Conservation (phyloP, 2,329 filamentous ascomycete species). For the Ophiocordyceps camponoti-floridani region DNA sequence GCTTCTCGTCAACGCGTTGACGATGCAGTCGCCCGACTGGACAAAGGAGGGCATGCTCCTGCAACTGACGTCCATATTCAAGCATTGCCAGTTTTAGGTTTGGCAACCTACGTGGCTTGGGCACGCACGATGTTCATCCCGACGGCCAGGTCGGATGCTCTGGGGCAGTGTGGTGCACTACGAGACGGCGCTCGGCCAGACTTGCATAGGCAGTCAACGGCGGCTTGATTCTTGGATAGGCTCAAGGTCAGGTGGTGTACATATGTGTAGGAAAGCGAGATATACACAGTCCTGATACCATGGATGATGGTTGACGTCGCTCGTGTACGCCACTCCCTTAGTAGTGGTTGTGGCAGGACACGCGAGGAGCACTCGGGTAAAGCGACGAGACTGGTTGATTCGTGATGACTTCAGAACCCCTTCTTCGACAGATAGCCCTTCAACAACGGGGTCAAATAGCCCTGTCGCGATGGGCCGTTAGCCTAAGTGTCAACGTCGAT, state of each 20-base stretch:
- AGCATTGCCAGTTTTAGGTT: slow-evolving; percentile 8
- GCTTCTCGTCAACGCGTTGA: slow-evolving; percentile 46
- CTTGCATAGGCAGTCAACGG: slow-evolving; percentile 5
- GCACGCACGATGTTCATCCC: too few species aligned
- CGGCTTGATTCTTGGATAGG: neutral
- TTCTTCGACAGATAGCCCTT: slow-evolving; percentile 14
- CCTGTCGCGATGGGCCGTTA: slow-evolving; percentile 5
- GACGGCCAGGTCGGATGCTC: too few species aligned
- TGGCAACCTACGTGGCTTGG: neutral
- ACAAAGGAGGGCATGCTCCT: slow-evolving; percentile 48
- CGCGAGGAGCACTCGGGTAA: neutral
- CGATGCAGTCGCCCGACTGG: slow-evolving; percentile 44
- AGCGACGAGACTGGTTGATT: neutral
- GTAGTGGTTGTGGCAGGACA: too few species aligned
- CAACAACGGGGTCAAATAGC: slow-evolving; percentile 12
- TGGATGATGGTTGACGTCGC: too few species aligned
- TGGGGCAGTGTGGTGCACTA: slow-evolving; percentile 1
- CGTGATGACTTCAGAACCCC: slow-evolving; percentile 13
- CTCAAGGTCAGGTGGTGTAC: slow-evolving; percentile 6
- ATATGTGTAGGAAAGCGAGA: slow-evolving; percentile 7
- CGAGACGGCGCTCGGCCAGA: slow-evolving; percentile 8
- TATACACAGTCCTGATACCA: slow-evolving; percentile 9
- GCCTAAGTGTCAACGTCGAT: neutral
- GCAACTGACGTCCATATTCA: slow-evolving; percentile 42
- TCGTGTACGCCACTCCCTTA: too few species aligned